Conservation (phyloP, 139 green algal species). For the Tetradesmus obliquus region DNA sequence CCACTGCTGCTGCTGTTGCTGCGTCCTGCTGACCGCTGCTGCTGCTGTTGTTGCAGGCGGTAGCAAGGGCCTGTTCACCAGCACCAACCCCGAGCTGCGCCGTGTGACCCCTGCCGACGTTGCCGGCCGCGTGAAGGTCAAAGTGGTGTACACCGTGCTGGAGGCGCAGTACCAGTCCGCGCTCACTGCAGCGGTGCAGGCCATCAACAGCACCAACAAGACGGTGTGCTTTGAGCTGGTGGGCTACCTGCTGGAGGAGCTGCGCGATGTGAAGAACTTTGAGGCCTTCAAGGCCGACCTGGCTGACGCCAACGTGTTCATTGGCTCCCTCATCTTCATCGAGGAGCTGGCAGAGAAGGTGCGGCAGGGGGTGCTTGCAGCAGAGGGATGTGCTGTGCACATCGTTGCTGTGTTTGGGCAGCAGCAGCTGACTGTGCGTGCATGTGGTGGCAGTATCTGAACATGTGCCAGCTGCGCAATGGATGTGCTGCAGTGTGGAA, state of each 20-base stretch:
- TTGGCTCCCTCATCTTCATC: constrained; percentile 99
- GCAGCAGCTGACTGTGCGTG: background rate
- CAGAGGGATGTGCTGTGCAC: background rate
- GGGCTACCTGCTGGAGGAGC: constrained; percentile 99
- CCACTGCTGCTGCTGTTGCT: background rate
- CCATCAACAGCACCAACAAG: constrained; percentile 91
- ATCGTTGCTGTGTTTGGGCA: background rate
- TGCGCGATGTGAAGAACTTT: constrained; percentile 92
- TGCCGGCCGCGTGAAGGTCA: constrained; percentile 77
- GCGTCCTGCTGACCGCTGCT: background rate
- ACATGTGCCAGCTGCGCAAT: background rate
- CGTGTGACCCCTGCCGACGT: constrained; percentile 79
- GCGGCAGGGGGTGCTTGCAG: background rate
- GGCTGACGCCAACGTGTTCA: constrained; percentile 97
- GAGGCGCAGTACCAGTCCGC: constrained; percentile 99
- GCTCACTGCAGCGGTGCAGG: constrained; percentile 84
- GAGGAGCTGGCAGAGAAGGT: constrained; percentile 99
- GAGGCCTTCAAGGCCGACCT: constrained; percentile 93
- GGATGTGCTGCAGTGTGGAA: background rate
- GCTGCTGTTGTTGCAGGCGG: constrained; percentile 9
- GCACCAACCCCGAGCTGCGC: constrained; percentile 90
- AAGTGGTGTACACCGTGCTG: constrained; percentile 98
- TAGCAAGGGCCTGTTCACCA: constrained; percentile 84
- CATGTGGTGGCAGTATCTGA: too few species aligned
- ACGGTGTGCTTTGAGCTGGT: constrained; percentile 97